phyloP scores from a whole-genome alignment of 768 basidiomycete genomes.

The Lentinula edodes region DNA sequence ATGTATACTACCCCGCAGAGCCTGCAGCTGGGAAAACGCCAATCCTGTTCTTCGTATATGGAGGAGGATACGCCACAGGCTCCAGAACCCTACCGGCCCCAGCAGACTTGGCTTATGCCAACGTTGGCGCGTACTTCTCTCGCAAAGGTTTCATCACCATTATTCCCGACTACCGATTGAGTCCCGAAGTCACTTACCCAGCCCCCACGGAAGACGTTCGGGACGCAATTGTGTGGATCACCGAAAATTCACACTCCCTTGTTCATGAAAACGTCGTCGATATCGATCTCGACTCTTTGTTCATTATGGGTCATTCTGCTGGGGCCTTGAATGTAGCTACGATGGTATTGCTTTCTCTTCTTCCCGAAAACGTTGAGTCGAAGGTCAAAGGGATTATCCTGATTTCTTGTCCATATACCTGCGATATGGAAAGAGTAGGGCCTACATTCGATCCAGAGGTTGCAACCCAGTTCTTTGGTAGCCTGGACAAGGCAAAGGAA shows the following conservation, averaged over 20 bases:
- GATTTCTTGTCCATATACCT: conserved; percentile 40
- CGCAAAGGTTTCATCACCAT: conserved; percentile 53
- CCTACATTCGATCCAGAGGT: conserved; percentile 21
- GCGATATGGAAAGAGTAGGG: conserved; percentile 18
- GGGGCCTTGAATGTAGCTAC: conserved; percentile 49
- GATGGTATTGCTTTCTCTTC: conserved; percentile 31
- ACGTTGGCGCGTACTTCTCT: conserved; percentile 58
- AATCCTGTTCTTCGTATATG: conserved; percentile 61
- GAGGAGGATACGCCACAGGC: conserved; percentile 56
- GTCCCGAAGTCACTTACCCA: conserved; percentile 53
- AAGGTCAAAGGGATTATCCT: conserved; percentile 42
- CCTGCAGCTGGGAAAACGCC: conserved; percentile 29
- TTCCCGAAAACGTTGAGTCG: conserved; percentile 24
- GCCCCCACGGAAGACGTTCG: conserved; percentile 49
- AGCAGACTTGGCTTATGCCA: conserved; percentile 47
- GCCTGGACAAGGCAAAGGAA: conserved; percentile 27
- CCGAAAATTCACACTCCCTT: conserved; percentile 29
- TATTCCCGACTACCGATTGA: conserved; percentile 65
- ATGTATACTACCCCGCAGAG: conserved; percentile 55
- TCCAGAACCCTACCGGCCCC: conserved; percentile 28
- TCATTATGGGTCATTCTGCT: conserved; percentile 58
- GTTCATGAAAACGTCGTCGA: conserved; percentile 20
- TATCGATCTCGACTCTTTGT: conserved; percentile 37
- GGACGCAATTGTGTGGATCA: conserved; percentile 53
- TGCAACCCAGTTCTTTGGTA: conserved; percentile 33